Conservation (phyloP, 495 filamentous ascomycete genomes). For the Daldinia bambusicola region DNA sequence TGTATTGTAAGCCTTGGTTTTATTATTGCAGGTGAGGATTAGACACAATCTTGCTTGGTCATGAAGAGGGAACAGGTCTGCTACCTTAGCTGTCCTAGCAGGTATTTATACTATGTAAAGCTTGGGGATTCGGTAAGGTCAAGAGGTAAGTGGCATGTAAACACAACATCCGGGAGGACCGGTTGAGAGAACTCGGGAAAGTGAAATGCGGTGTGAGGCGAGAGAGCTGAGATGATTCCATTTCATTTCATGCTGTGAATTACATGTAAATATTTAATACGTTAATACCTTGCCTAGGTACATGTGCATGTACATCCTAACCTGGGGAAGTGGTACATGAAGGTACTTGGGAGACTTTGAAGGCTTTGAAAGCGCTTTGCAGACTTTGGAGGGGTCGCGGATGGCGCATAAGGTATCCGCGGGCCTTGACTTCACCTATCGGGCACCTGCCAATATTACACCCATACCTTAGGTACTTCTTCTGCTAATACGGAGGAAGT, state of each 20-base stretch:
- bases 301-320: not conserved
- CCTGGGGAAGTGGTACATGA: no score
- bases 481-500: not conserved
- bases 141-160: not conserved
- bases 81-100: not conserved
- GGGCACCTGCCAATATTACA: slow-evolving; percentile 7
- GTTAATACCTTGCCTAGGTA: not conserved
- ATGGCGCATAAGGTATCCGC: not conserved
- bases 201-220: slow-evolving; percentile 24
- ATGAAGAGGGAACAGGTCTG: not conserved
- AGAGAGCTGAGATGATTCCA: slow-evolving; percentile 14
- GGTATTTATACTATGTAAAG: slow-evolving; percentile 3
- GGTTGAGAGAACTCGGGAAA: slow-evolving; percentile 19
- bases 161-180: slow-evolving; percentile 16
- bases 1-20: not conserved
- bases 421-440: not conserved
- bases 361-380: no score
- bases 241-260: not conserved
- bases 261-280: not conserved
- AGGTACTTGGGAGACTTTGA: not conserved
- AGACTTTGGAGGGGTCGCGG: not conserved
- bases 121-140: not conserved
- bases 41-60: not conserved
- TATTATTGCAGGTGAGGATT: not conserved
- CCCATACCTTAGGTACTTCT: not conserved